Evolutionary conservation across 2,329 filamentous ascomycete genomes (phyloP).

Genomic region (Grosmannia serpens): DNA sequence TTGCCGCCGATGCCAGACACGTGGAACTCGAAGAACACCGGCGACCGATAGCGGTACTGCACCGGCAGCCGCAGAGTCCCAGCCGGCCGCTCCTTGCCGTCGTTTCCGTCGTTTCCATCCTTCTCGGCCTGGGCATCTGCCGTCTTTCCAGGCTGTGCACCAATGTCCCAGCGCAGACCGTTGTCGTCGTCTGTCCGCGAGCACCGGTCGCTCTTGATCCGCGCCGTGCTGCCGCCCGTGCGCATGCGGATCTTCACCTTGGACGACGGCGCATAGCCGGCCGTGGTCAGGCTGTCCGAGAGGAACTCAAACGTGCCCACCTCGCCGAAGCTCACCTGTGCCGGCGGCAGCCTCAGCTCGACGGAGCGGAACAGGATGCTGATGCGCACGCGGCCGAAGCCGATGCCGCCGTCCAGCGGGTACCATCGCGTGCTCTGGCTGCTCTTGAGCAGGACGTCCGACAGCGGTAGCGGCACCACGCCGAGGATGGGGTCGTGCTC

Average conservation of each 20-base stretch:
- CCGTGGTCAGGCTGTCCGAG: conserved; percentile 56
- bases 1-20: conserved; percentile 54
- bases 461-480: conserved; percentile 77
- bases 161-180: conserved; percentile 34
- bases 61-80: conserved; percentile 62
- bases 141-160: neutral
- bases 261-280: conserved; percentile 45
- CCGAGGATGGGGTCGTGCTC: conserved; percentile 93
- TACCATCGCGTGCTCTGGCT: conserved; percentile 89
- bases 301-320: conserved; percentile 88
- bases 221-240: conserved; percentile 73
- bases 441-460: conserved; percentile 75
- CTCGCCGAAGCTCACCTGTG: conserved; percentile 76
- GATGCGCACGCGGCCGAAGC: conserved; percentile 81
- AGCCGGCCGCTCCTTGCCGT: conserved; percentile 23
- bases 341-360: conserved; percentile 72
- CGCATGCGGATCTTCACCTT: conserved; percentile 69
- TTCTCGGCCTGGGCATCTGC: conserved; percentile 24
- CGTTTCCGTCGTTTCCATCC: conserved; percentile 26
- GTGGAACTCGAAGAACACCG: conserved; percentile 81
- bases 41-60: conserved; percentile 79
- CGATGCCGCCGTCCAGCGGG: conserved; percentile 87
- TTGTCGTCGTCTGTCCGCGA: conserved; percentile 36
- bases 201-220: conserved; percentile 53
- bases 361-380: conserved; percentile 84